A percentile compares a stretch with the other conserved stretches of the same genome.
These are phyloP conservation scores for Yamadazyma laniorum DNA, from an alignment of 805 yeast species.

Conservation along the genomic window DNA sequence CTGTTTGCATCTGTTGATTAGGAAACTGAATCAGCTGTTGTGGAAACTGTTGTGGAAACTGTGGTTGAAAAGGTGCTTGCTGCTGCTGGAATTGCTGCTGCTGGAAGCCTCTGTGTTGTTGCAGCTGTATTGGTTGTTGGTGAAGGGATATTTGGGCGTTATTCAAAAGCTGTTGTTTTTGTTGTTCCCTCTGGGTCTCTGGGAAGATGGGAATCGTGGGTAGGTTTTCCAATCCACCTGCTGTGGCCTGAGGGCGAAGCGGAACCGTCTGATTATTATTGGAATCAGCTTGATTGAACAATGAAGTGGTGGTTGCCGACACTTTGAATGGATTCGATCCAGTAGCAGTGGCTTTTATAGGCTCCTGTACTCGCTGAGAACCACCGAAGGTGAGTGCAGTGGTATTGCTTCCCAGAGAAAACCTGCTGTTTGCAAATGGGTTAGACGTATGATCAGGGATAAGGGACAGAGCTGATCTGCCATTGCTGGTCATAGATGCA, in stretches of 20 bases:
- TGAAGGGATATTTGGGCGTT: conserved; percentile 38
- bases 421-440: conserved; percentile 46
- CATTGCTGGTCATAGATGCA: conserved; percentile 17
- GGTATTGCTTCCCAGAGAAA: conserved; percentile 30
- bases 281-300: conserved; percentile 20
- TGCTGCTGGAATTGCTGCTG: conserved; percentile 14
- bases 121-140: conserved; percentile 21
- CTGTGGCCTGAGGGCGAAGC: conserved; percentile 55
- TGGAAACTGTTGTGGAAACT: conserved; percentile 5
- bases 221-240: conserved; percentile 69
- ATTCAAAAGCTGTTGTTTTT: conserved; percentile 32
- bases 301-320: conserved; percentile 31
- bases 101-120: too few relatives aligned
- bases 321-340: conserved; percentile 64
- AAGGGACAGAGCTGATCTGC: conserved; percentile 12
- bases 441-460: conserved; percentile 29
- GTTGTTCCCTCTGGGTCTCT: conserved; percentile 51
- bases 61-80: conserved; percentile 8
- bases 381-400: conserved; percentile 28
- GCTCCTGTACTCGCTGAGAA: conserved; percentile 4
- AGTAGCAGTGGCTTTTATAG: conserved; percentile 36
- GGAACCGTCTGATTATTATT: conserved; percentile 17
- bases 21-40: conserved; percentile 6
- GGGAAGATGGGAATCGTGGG: conserved; percentile 71
- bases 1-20: conserved; percentile 4